Evolutionary conservation across 345 rosid species (phyloP).

Genomic region (Hibiscus syriacus): DNA sequence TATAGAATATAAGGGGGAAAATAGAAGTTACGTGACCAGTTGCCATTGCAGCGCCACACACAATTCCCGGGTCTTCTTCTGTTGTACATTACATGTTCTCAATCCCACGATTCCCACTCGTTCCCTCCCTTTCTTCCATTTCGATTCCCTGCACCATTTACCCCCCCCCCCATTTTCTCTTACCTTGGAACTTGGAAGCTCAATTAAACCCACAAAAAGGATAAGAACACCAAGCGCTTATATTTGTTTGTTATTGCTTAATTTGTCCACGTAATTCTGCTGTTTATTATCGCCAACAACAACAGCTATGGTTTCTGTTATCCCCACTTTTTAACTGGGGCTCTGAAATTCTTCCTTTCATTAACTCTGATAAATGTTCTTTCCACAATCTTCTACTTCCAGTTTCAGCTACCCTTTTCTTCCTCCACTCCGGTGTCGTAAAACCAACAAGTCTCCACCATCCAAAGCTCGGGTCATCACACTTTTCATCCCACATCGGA

Average conservation of each 20-base stretch:
- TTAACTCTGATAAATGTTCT: conserved; percentile 37
- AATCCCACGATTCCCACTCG: background rate
- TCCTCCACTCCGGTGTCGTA: conserved; percentile 33
- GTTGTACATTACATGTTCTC: background rate
- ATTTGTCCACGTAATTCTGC: background rate
- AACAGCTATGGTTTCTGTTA: conserved; percentile 16
- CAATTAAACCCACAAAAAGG: background rate
- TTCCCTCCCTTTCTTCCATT: background rate
- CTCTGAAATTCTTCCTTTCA: conserved; percentile 6
- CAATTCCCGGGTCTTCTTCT: background rate
- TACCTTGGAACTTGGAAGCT: background rate
- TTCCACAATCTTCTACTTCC: conserved; percentile 38
- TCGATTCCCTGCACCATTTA: background rate
- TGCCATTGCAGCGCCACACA: background rate
- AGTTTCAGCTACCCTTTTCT: conserved; percentile 21
- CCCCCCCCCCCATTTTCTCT: background rate
- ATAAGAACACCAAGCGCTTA: background rate
- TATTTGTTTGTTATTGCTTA: background rate
- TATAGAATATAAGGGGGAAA: too few relatives aligned
- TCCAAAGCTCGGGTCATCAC: background rate
- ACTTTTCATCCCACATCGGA: conserved; percentile 6
- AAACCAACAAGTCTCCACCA: conserved; percentile 12
- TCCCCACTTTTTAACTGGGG: conserved; percentile 14
- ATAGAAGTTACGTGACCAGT: background rate
- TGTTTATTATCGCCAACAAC: conserved; percentile 7